Conservation (phyloP, 306 rosid species). For the Cucurbita argyrosperma region DNA sequence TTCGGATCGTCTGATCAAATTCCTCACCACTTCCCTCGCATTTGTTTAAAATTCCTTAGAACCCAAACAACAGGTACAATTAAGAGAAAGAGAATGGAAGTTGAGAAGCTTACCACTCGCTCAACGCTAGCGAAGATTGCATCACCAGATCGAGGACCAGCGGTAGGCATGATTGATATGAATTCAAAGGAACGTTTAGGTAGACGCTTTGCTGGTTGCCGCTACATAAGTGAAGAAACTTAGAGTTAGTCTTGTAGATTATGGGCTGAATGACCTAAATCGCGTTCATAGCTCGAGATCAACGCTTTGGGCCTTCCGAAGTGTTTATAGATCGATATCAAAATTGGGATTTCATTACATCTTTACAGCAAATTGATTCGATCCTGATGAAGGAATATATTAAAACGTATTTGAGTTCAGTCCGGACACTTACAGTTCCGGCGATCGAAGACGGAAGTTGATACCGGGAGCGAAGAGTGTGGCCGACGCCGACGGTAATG, state of each 20-base stretch:
- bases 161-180: constrained; percentile 51
- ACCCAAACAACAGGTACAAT: not conserved
- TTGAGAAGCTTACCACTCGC: constrained; percentile 56
- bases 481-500: not conserved
- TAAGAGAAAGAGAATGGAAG: not conserved
- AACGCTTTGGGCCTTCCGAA: not conserved
- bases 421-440: not conserved
- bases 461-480: not conserved
- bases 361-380: not conserved
- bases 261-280: not conserved
- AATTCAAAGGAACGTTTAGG: not conserved
- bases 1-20: not conserved
- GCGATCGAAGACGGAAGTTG: not conserved
- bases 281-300: not conserved
- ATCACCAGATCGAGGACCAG: constrained; percentile 90
- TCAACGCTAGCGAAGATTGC: constrained; percentile 81
- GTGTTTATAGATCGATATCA: not conserved
- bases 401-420: not conserved
- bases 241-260: not conserved
- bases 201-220: not conserved
- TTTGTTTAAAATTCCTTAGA: not conserved
- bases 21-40: not conserved
- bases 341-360: not conserved
- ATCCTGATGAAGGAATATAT: not conserved
- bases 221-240: not conserved